Evolutionary conservation across 2,329 filamentous ascomycete genomes (phyloP).

Genomic region (Fusarium pseudograminearum): DNA sequence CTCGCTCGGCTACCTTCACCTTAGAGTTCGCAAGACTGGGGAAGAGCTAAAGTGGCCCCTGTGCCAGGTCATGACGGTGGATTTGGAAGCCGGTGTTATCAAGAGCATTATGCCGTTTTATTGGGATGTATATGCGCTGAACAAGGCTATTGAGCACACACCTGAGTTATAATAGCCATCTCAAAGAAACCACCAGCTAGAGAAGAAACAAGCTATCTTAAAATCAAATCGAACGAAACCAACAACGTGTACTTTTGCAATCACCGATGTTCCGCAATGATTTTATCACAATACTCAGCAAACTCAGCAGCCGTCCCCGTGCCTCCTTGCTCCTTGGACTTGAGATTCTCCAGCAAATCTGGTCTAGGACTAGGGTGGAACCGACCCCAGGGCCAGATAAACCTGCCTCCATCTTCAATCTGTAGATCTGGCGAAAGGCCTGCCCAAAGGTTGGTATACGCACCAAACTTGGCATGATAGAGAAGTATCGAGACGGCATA

Average conservation of each 20-base stretch:
- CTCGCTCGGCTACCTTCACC: constrained; percentile 44
- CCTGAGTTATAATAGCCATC: background rate
- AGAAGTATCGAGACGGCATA: constrained; percentile 8
- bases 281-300: constrained; percentile 19
- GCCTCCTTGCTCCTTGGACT: constrained; percentile 17
- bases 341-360: constrained; percentile 19
- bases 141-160: constrained; percentile 38
- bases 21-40: constrained; percentile 50
- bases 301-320: constrained; percentile 21
- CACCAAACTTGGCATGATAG: constrained; percentile 26
- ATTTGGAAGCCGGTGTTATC: constrained; percentile 50
- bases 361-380: constrained; percentile 18
- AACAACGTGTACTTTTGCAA: background rate
- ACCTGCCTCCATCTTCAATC: constrained; percentile 29
- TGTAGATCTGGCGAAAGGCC: constrained; percentile 1
- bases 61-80: constrained; percentile 50
- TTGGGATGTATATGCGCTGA: constrained; percentile 51
- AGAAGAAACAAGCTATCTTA: background rate
- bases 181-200: background rate
- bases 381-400: constrained; percentile 18
- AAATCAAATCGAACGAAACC: background rate
- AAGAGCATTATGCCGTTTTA: constrained; percentile 52
- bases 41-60: constrained; percentile 48
- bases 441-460: constrained; percentile 26
- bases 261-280: constrained; percentile 10